Evolutionary conservation across 371 early-diverging fungal species (phyloP).

Genomic region (Hamiltosporidium magnivora): DNA sequence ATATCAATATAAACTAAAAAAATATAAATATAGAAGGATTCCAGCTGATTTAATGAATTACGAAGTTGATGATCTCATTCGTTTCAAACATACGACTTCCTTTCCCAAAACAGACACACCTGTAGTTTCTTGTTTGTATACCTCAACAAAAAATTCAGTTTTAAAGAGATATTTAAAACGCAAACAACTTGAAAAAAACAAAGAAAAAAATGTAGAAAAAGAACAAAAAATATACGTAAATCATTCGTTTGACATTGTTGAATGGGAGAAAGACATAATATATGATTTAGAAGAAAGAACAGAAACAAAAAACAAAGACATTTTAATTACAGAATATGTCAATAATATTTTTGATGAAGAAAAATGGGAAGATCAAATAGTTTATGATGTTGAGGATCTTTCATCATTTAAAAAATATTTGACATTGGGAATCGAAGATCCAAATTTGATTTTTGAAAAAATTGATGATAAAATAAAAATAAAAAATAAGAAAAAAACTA

Average conservation of each 20-base stretch:
- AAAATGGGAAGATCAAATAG: constrained; percentile 52
- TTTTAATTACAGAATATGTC: constrained; percentile 33
- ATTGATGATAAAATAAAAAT: constrained; percentile 36
- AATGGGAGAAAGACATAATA: constrained; percentile 50
- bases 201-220: constrained; percentile 15
- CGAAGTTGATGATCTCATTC: constrained; percentile 51
- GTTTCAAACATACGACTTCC: constrained; percentile 34
- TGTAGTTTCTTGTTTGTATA: no score
- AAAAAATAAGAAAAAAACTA: constrained; percentile 23
- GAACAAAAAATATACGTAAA: not conserved
- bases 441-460: constrained; percentile 56
- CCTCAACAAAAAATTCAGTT: not conserved
- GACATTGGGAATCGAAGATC: constrained; percentile 51
- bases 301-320: not conserved
- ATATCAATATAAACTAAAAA: constrained; percentile 51
- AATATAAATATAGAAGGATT: constrained; percentile 35
- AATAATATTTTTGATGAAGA: constrained; percentile 39
- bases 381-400: constrained; percentile 40
- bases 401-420: constrained; percentile 25
- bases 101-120: not conserved
- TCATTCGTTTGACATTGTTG: constrained; percentile 48
- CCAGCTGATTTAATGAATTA: constrained; percentile 35
- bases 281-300: constrained; percentile 9
- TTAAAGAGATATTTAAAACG: constrained; percentile 31
- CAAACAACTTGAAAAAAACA: constrained; percentile 38